Conservation (phyloP, 1,139 yeast genomes). For the Geotrichum aggregatum region DNA sequence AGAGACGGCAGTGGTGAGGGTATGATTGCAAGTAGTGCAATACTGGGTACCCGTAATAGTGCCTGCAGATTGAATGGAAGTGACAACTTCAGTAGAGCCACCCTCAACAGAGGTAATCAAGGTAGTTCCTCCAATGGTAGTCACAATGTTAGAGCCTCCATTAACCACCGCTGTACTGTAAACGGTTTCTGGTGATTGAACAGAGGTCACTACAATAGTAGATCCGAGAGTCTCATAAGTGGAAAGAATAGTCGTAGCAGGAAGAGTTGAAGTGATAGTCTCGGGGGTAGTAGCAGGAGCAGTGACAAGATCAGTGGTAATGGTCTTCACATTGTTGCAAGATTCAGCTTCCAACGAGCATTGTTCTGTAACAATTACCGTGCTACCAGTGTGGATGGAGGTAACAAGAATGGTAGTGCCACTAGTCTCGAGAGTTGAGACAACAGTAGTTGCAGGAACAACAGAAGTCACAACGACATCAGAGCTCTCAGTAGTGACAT, state of each 20-base stretch:
- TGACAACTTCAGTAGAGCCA: not conserved
- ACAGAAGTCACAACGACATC: not conserved
- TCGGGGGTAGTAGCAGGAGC: conserved; percentile 1
- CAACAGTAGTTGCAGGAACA: not conserved
- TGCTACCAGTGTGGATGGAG: conserved; percentile 1
- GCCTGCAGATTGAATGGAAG: not conserved
- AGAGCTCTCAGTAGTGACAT: not conserved
- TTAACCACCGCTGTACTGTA: not conserved
- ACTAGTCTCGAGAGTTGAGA: not conserved
- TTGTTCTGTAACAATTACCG: not conserved
- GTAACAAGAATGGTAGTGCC: not conserved
- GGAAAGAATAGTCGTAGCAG: not conserved
- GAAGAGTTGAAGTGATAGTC: not conserved
- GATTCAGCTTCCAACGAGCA: too few relatives aligned
- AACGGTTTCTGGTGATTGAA: not conserved
- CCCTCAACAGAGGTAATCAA: not conserved
- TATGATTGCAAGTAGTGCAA: not conserved
- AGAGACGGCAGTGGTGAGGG: not conserved
- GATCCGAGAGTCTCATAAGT: not conserved
- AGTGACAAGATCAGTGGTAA: not conserved
- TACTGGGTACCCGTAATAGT: not conserved
- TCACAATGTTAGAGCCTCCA: too few relatives aligned
- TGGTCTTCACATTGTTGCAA: not conserved
- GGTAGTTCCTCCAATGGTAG: too few relatives aligned
- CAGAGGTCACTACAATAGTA: not conserved